Evolutionary conservation across 495 filamentous ascomycete genomes (phyloP).

Genomic region (Chaetomium tenue): DNA sequence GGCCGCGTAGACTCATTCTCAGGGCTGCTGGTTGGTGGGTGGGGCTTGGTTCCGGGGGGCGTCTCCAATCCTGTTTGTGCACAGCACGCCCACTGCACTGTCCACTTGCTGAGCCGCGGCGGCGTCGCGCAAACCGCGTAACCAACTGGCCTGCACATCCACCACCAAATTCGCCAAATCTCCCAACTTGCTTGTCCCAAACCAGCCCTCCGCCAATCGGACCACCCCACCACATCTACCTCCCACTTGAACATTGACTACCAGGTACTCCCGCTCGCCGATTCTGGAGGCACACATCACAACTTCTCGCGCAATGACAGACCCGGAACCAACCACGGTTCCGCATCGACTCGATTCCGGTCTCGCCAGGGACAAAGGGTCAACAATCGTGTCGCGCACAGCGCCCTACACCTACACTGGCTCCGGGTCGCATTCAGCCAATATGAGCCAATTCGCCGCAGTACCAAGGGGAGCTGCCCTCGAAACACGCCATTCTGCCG

Average conservation of each 20-base stretch:
- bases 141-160: slow-evolving; percentile 24
- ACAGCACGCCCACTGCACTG: slow-evolving; percentile 10
- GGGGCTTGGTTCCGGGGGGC: not conserved
- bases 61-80: slow-evolving; percentile 21
- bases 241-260: slow-evolving; percentile 14
- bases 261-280: not conserved
- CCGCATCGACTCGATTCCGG: slow-evolving; percentile 31
- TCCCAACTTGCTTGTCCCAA: slow-evolving; percentile 29
- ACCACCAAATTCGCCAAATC: slow-evolving; percentile 27
- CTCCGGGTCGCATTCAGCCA: slow-evolving; percentile 12
- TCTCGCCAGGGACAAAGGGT: slow-evolving; percentile 33
- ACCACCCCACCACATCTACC: slow-evolving; percentile 17
- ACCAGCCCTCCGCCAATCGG: slow-evolving; percentile 18
- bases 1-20: too few species aligned
- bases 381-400: slow-evolving; percentile 23
- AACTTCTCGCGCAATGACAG: slow-evolving; percentile 26
- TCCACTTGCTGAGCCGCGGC: slow-evolving; percentile 28
- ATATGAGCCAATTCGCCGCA: slow-evolving; percentile 19
- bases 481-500: slow-evolving; percentile 14
- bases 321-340: slow-evolving; percentile 29
- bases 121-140: slow-evolving; percentile 42
- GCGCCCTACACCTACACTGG: slow-evolving; percentile 18
- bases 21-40: too few species aligned
- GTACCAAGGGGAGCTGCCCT: slow-evolving; percentile 5
- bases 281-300: slow-evolving; percentile 12